These are phyloP conservation scores for Colletotrichum tropicicola DNA, from an alignment of 2,329 filamentous ascomycete genomes.

Conservation along the genomic window DNA sequence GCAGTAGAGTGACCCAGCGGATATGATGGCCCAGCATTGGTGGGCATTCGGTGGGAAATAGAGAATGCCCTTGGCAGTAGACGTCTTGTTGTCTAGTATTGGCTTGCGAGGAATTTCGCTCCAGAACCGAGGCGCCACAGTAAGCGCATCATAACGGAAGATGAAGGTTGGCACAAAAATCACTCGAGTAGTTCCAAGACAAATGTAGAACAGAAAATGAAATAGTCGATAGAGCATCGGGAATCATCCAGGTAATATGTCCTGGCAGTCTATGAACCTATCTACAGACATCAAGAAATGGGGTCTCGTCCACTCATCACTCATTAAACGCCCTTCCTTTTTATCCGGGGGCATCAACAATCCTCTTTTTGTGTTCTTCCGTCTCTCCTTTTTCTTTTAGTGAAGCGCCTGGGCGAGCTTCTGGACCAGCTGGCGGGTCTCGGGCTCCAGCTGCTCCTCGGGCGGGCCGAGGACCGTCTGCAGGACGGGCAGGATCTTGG, in stretches of 20 bases:
- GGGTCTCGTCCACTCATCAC: conserved; percentile 31
- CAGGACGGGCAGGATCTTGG: conserved; percentile 75
- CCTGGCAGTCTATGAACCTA: conserved; percentile 29
- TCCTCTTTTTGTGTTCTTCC: neutral
- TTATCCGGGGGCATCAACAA: conserved; percentile 15
- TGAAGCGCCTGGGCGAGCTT: conserved; percentile 64
- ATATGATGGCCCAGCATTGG: no score
- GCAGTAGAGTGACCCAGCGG: no score
- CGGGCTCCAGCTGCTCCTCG: conserved; percentile 78
- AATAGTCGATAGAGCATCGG: conserved; percentile 24
- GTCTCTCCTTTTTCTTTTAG: neutral
- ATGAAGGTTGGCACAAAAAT: no score
- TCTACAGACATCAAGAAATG: conserved; percentile 30
- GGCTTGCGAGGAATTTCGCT: no score
- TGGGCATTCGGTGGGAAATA: no score
- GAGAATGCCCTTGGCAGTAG: no score
- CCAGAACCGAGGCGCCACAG: no score
- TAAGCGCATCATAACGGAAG: no score
- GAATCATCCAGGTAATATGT: conserved; percentile 25
- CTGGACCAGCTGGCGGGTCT: conserved; percentile 73
- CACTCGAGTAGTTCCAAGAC: no score
- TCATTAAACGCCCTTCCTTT: conserved; percentile 24
- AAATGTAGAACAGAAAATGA: neutral
- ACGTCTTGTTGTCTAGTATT: no score
- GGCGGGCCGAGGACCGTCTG: conserved; percentile 77